Evolutionary conservation across 345 rosid genomes (phyloP).

Genomic region (Hevea brasiliensis): DNA sequence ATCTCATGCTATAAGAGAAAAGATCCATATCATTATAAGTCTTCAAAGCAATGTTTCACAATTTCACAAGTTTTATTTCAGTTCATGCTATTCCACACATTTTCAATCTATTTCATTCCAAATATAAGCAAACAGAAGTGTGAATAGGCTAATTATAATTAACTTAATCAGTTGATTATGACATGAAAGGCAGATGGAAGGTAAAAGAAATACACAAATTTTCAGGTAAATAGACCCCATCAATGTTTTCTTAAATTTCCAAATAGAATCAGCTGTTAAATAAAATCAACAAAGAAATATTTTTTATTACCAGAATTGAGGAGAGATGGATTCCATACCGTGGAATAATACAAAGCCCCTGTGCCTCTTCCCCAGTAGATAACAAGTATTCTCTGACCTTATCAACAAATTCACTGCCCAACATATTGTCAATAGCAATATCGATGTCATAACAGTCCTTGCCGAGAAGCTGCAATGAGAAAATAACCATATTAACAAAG

Average conservation of each 20-base stretch:
- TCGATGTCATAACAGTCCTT: slow-evolving; percentile 90
- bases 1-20: no score
- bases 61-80: background rate
- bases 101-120: no score
- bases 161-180: no score
- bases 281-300: slow-evolving; percentile 7
- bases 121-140: background rate
- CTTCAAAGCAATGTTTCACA: background rate
- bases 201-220: no score
- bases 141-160: no score
- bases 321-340: slow-evolving; percentile 39
- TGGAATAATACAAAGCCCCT: slow-evolving; percentile 69
- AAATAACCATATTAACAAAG: background rate
- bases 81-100: background rate
- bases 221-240: background rate
- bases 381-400: slow-evolving; percentile 68
- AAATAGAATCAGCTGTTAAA: background rate
- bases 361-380: slow-evolving; percentile 58
- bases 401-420: slow-evolving; percentile 75
- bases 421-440: slow-evolving; percentile 80
- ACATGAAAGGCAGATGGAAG: no score
- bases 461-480: slow-evolving; percentile 69
- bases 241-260: no score
- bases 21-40: background rate
- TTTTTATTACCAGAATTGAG: background rate